Evolutionary conservation across 2,329 filamentous ascomycete genomes (phyloP).

Genomic region (Diaporthe sp.): DNA sequence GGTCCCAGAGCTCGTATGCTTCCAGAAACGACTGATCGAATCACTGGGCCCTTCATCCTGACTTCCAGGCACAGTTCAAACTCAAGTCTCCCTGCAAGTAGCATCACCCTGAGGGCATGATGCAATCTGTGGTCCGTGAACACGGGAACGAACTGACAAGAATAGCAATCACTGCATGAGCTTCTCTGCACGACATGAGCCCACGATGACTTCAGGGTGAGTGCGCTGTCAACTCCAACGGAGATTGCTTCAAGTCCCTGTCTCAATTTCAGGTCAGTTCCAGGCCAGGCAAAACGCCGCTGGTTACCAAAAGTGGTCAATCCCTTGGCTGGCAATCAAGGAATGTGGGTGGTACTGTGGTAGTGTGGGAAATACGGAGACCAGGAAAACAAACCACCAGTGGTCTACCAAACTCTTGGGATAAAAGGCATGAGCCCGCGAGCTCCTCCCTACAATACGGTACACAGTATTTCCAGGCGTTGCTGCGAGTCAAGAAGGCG

Average conservation of each 20-base stretch:
- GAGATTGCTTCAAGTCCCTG: slow-evolving; percentile 19
- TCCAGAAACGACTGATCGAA: slow-evolving; percentile 32
- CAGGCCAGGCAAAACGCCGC: slow-evolving; percentile 1
- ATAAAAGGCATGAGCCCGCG: background rate
- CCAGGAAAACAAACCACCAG: background rate
- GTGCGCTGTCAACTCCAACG: background rate
- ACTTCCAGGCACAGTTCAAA: slow-evolving; percentile 26
- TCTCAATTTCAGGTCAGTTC: slow-evolving; percentile 15
- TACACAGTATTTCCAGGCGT: background rate
- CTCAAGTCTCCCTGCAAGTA: slow-evolving; percentile 26
- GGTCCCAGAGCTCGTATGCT: slow-evolving; percentile 17
- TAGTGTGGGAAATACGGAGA: background rate
- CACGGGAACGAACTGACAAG: slow-evolving; percentile 10
- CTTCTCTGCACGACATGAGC: slow-evolving; percentile 2
- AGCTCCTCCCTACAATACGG: background rate
- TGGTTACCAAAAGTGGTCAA: background rate
- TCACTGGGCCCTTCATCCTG: slow-evolving; percentile 21
- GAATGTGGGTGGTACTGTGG: background rate
- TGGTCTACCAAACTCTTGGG: slow-evolving; percentile 13
- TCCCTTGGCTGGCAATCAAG: background rate
- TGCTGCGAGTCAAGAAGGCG: slow-evolving; percentile 32
- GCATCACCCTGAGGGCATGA: slow-evolving; percentile 30
- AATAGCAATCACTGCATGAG: slow-evolving; percentile 16
- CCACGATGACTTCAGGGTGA: slow-evolving; percentile 14
- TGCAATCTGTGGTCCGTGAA: slow-evolving; percentile 11